A percentile compares a stretch with the other conserved stretches of the same genome.
These are phyloP conservation scores for Monosporozyma aerobia DNA, from an alignment of 805 yeast genomes.

Conservation along the genomic window DNA sequence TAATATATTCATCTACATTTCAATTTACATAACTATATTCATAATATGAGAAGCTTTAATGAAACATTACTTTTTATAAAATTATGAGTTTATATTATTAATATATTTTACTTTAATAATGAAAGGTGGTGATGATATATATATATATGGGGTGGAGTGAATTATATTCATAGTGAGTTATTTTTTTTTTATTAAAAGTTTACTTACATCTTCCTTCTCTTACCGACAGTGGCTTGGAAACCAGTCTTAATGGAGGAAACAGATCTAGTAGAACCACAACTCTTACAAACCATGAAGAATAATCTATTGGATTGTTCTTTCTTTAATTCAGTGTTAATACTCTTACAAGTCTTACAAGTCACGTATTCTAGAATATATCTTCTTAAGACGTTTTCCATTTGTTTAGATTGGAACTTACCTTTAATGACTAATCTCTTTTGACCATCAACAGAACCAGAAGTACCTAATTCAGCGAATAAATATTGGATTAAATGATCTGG, in stretches of 20 bases:
- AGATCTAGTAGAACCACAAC: constrained; percentile 95
- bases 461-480: constrained; percentile 97
- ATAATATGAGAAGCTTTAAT: not conserved
- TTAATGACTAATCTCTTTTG: constrained; percentile 92
- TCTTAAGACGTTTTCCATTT: constrained; percentile 91
- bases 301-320: constrained; percentile 94
- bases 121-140: constrained; percentile 5
- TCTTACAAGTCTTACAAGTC: constrained; percentile 97
- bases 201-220: constrained; percentile 57
- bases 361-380: constrained; percentile 95
- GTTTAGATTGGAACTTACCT: constrained; percentile 97
- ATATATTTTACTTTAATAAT: not conserved
- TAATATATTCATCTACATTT: too few species aligned
- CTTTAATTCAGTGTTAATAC: constrained; percentile 90
- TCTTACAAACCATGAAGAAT: constrained; percentile 94
- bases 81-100: not conserved
- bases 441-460: constrained; percentile 98
- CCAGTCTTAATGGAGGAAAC: constrained; percentile 97
- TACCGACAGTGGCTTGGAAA: constrained; percentile 96
- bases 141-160: constrained; percentile 1
- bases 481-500: constrained; percentile 96
- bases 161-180: not conserved
- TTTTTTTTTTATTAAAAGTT: not conserved
- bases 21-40: too few species aligned
- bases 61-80: not conserved